Base-by-base conservation (phyloP, 2,329 filamentous ascomycete genomes). In the Penicillium sp. region DNA sequence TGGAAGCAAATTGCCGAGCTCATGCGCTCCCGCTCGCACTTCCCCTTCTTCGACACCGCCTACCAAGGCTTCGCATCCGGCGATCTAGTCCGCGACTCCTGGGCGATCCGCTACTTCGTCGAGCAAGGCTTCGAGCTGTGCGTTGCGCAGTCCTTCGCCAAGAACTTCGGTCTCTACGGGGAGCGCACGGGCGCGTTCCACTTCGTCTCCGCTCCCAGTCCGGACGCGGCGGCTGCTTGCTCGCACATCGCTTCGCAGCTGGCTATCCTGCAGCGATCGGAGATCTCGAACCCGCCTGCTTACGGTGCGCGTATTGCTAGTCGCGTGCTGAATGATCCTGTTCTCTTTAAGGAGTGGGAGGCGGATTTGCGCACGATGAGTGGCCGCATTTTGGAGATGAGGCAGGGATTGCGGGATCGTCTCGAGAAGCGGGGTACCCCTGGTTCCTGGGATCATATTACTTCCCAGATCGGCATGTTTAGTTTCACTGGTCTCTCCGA, bases 381-480 rank as follows among this genome's bases (percentile, higher is more conserved):
- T 26, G 93, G 94, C 24, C 89, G 94, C 61, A 99, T 99, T 79
- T 93, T 90, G 64, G 84, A 85, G 70, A 99, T 97, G 94, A 87
- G 94, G 61, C 85, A 85, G 69, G 85, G 84, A 4, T 79, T 99
- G 66, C 85, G 90, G 49, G 78, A 79, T 54, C 90, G 92, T 76
- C 85, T 99, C 11, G 93, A 97, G 78, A 85, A 87, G 69, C 83
- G 93, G 57, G 85, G 85, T 31, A 97, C 94, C 0, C 93, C 93
- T 0, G 93, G 93, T 32, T 89, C 84, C 14, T 99, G 94, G 94
- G 90, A 92, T 71, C 94, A 99, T 78, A 96, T 99, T 73, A 97
- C 92, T 16, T 90, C 95, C 69, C 94, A 99, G 82, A 99, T 99
- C 72, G 94, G 94, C 79, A 99, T 99, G 94, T 99, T 99, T 79